Evolutionary conservation across 495 filamentous ascomycete genomes (phyloP).

Genomic region (Aspergillus steynii): DNA sequence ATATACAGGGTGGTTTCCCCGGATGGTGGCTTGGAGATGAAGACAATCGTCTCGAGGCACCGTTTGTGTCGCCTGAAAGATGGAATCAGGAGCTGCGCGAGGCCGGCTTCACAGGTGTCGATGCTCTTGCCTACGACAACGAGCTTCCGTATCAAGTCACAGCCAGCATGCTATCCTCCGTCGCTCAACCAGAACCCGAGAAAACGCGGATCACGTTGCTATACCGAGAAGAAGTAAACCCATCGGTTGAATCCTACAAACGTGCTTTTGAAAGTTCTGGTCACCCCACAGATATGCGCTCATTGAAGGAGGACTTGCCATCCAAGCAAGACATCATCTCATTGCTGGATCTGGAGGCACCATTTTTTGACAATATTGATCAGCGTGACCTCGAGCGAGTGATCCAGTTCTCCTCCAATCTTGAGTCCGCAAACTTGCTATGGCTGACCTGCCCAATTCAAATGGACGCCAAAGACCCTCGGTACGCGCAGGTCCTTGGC

Average conservation of each 20-base stretch:
- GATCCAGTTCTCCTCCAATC: background rate
- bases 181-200: background rate
- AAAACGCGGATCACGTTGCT: background rate
- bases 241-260: background rate
- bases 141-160: slow-evolving; percentile 1
- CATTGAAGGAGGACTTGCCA: background rate
- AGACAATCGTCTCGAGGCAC: slow-evolving; percentile 1
- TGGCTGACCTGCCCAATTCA: background rate
- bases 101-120: slow-evolving; percentile 2
- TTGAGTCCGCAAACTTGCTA: background rate
- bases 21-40: slow-evolving; percentile 8
- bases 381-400: background rate
- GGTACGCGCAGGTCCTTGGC: background rate
- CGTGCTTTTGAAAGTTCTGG: background rate
- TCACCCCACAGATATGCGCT: background rate
- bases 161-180: slow-evolving; percentile 1
- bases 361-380: background rate
- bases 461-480: background rate
- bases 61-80: slow-evolving; percentile 1
- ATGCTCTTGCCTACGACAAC: slow-evolving; percentile 1
- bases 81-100: slow-evolving; percentile 6
- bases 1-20: background rate
- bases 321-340: background rate
- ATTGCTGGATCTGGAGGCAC: background rate
- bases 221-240: background rate